These are phyloP conservation scores for Talaromyces sp. DNA, from an alignment of 2,329 filamentous ascomycete genomes.

Conservation along the genomic window DNA sequence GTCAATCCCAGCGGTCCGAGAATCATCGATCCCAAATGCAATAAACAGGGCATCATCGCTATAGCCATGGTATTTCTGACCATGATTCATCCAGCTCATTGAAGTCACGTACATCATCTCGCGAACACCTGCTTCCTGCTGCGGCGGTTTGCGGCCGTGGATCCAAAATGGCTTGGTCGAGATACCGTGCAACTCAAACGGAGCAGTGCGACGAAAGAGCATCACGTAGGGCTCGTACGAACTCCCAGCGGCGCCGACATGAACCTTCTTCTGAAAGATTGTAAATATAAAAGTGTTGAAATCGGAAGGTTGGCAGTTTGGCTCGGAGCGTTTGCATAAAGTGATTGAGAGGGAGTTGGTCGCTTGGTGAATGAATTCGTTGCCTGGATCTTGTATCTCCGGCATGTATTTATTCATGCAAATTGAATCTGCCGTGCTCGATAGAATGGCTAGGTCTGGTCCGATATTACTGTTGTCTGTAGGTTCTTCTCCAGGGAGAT, in stretches of 20 bases:
- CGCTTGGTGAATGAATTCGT: constrained; percentile 54
- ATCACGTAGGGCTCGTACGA: constrained; percentile 53
- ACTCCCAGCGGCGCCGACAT: constrained; percentile 36
- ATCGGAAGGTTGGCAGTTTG: constrained; percentile 36
- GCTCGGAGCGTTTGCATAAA: constrained; percentile 47
- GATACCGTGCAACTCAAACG: constrained; percentile 49
- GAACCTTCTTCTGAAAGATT: constrained; percentile 52
- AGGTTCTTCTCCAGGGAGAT: constrained; percentile 33
- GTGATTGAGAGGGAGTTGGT: constrained; percentile 56
- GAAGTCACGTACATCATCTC: constrained; percentile 58
- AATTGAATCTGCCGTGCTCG: constrained; percentile 33
- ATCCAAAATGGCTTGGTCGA: constrained; percentile 53
- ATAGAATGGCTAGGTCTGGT: constrained; percentile 40
- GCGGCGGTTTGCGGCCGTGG: constrained; percentile 38
- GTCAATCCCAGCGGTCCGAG: not conserved
- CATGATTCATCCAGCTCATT: constrained; percentile 50
- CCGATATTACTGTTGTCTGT: constrained; percentile 28
- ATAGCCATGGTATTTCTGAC: constrained; percentile 51
- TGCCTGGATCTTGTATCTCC: constrained; percentile 17
- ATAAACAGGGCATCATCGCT: constrained; percentile 53
- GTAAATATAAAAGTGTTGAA: constrained; percentile 52
- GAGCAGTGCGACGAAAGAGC: constrained; percentile 44
- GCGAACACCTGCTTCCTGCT: constrained; percentile 23
- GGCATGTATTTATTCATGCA: constrained; percentile 49
- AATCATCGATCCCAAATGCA: constrained; percentile 50